Base-by-base conservation (phyloP, 345 rosid genomes). In the Euphorbia peplus region DNA sequence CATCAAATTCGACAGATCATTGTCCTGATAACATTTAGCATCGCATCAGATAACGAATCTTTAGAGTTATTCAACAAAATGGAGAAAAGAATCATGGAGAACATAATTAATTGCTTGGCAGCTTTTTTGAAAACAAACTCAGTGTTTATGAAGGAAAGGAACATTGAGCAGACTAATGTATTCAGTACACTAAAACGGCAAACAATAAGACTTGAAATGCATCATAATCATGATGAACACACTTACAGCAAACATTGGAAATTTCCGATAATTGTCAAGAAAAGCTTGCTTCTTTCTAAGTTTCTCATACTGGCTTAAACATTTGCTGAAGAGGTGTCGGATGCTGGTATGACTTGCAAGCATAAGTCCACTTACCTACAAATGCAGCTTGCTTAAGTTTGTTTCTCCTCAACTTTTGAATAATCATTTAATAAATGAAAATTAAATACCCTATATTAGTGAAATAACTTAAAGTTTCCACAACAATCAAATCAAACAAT, bases 1-100 rank as follows among this genome's bases (percentile, higher is more conserved):
- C 99, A 69, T 95, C 99, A 78, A 95, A 95, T 80, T 95, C 99
- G 99, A 92, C 55, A 95, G 95, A 76, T 95, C 99, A 80, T 95
- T 95, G 80, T 95, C 99, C 99, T 95, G 90, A 52, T 35, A 15
- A 30, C 24, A 74, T 56, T 39, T 57, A 14, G n/a, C 4, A 47
- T 44, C 3, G 63, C 24, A 66, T 66, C 30, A 72, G 66, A 50
- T 16, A n/a, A n/a, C n/a, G n/a, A n/a, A n/a, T n/a, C n/a, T n/a
- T n/a, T n/a, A n/a, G n/a, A n/a, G n/a, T n/a, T n/a, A n/a, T n/a
- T n/a, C n/a, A n/a, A n/a, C n/a, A n/a, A n/a, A n/a, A n/a, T n/a
- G n/a, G n/a, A n/a, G n/a, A n/a, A n/a, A 8, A 19, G 64, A 9
- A 13, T 16, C 35, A 11, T 44, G 10, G 6, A 28, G 37, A 28